Conservation (phyloP, 2,329 filamentous ascomycete species). For the Eutypa lata region DNA sequence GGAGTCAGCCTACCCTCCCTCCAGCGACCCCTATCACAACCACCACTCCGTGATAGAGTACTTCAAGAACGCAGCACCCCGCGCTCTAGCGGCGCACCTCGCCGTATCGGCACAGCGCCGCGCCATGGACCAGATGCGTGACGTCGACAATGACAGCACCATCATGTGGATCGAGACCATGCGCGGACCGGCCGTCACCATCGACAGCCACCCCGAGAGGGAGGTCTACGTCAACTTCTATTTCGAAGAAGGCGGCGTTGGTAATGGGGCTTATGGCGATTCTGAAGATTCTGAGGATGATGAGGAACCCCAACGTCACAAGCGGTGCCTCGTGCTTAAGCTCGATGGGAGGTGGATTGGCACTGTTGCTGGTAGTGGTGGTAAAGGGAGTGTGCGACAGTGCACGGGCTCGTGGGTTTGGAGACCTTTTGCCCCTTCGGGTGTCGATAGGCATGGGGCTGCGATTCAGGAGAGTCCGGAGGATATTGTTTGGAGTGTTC, state of each 20-base stretch:
- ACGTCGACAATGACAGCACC: slow-evolving; percentile 6
- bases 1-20: slow-evolving; percentile 39
- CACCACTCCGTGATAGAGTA: slow-evolving; percentile 44
- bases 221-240: slow-evolving; percentile 16
- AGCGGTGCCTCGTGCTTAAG: slow-evolving; percentile 6
- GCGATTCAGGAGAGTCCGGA: no score
- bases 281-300: no score
- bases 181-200: slow-evolving; percentile 18
- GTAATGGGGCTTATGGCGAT: no score
- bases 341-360: no score
- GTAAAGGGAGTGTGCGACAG: no score
- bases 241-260: no score
- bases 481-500: no score
- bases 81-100: slow-evolving; percentile 17
- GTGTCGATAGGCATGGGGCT: no score
- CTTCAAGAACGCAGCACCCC: slow-evolving; percentile 40
- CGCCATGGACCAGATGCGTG: slow-evolving; percentile 7
- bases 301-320: no score
- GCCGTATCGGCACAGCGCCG: slow-evolving; percentile 5
- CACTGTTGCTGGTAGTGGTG: no score
- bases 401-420: no score
- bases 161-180: slow-evolving; percentile 21
- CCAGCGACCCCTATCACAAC: slow-evolving; percentile 36
- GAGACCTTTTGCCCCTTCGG: no score
- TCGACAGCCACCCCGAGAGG: slow-evolving; percentile 3